A percentile compares a stretch with the other conserved stretches of the same genome.
These are phyloP conservation scores for Rhizodiscina lignyota DNA, from an alignment of 495 filamentous ascomycete genomes.

Conservation along the genomic window DNA sequence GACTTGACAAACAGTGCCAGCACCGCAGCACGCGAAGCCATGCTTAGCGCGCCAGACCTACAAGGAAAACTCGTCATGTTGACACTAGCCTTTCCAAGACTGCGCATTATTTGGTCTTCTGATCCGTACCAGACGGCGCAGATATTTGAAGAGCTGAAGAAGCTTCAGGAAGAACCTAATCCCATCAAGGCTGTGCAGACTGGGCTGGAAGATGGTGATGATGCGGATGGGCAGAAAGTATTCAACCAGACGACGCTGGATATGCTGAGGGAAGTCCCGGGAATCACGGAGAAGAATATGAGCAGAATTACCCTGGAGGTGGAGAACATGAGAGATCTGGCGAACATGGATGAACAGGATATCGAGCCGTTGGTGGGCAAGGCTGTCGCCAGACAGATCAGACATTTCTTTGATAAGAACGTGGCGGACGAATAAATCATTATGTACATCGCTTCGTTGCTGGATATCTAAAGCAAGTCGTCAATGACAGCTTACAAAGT, in stretches of 20 bases:
- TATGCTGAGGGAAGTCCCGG: conserved; percentile 75
- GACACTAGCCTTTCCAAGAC: conserved; percentile 76
- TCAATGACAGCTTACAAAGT: too few relatives aligned
- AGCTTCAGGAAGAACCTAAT: conserved; percentile 74
- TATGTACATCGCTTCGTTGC: too few relatives aligned
- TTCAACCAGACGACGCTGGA: conserved; percentile 58
- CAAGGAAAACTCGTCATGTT: conserved; percentile 87
- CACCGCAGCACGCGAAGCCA: conserved; percentile 37
- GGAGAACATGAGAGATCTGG: conserved; percentile 64
- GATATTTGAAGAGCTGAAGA: conserved; percentile 89
- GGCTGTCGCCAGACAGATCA: conserved; percentile 63
- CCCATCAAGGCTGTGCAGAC: conserved; percentile 71
- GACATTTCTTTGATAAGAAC: conserved; percentile 72
- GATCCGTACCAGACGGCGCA: conserved; percentile 93
- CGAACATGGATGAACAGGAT: conserved; percentile 68
- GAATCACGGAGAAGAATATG: conserved; percentile 64
- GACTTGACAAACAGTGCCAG: conserved; percentile 56
- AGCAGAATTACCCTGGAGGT: conserved; percentile 52
- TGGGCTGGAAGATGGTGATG: conserved; percentile 49
- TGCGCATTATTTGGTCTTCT: conserved; percentile 86
- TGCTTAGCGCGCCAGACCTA: conserved; percentile 45
- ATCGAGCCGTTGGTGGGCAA: conserved; percentile 57
- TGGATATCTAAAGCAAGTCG: too few relatives aligned
- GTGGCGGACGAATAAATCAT: conserved; percentile 45
- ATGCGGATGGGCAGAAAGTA: conserved; percentile 38